These are phyloP conservation scores for Fibroporia radiculosa DNA, from an alignment of 768 basidiomycete species.

Conservation along the genomic window DNA sequence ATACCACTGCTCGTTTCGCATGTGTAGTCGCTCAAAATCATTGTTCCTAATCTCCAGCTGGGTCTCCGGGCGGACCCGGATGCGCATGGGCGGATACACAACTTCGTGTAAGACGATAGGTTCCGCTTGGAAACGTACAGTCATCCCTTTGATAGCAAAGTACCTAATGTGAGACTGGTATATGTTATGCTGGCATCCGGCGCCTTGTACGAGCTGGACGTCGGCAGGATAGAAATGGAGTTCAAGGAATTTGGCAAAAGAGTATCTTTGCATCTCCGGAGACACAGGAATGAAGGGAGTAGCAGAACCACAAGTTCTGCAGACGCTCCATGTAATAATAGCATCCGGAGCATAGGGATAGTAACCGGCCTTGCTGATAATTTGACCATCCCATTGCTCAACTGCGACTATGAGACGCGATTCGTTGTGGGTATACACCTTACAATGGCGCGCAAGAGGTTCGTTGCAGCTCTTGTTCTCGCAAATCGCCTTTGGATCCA, in stretches of 20 bases:
- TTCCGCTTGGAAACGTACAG: conserved; percentile 83
- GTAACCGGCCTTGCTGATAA: conserved; percentile 46
- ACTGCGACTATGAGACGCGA: conserved; percentile 76
- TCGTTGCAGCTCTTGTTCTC: conserved; percentile 80
- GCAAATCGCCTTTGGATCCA: conserved; percentile 73
- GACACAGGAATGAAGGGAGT: conserved; percentile 87
- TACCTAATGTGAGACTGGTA: conserved; percentile 90
- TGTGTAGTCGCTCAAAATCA: conserved; percentile 76
- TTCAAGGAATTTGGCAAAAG: conserved; percentile 94
- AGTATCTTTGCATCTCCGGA: conserved; percentile 88
- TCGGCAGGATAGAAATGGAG: conserved; percentile 92
- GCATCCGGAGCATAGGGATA: conserved; percentile 53
- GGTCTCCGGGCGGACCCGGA: conserved; percentile 79
- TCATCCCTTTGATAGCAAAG: conserved; percentile 78
- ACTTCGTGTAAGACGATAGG: conserved; percentile 78
- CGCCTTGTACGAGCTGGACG: conserved; percentile 76
- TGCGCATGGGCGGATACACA: conserved; percentile 80
- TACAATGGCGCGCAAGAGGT: conserved; percentile 76
- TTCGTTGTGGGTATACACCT: conserved; percentile 86
- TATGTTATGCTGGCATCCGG: conserved; percentile 90
- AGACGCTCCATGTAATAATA: conserved; percentile 89
- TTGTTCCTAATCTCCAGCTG: conserved; percentile 86
- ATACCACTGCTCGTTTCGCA: conserved; percentile 70
- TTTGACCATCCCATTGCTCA: conserved; percentile 82
- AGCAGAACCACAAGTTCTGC: conserved; percentile 67